Conservation (phyloP, 2,329 filamentous ascomycete species). For the Colletotrichum sp. region DNA sequence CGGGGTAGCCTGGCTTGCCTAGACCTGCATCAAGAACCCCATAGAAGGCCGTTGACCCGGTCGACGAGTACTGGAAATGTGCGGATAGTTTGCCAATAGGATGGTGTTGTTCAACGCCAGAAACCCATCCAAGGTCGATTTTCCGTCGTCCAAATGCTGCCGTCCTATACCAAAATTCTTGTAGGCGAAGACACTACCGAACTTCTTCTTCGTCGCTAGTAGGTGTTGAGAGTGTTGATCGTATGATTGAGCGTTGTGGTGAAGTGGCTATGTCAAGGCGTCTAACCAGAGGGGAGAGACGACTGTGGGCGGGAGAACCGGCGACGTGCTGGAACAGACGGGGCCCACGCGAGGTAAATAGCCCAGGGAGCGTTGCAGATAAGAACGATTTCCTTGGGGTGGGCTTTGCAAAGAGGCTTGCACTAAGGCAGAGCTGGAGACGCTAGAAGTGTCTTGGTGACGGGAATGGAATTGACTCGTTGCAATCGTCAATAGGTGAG, state of each 20-base stretch:
- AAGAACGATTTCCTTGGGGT: background rate
- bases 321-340: background rate
- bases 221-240: background rate
- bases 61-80: background rate
- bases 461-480: slow-evolving; percentile 23
- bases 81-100: background rate
- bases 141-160: background rate
- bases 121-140: background rate
- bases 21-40: background rate
- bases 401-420: slow-evolving; percentile 9
- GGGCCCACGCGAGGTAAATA: slow-evolving; percentile 17
- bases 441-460: slow-evolving; percentile 22
- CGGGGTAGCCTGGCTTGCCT: background rate
- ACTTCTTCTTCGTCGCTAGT: background rate
- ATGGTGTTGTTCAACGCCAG: background rate
- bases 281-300: background rate
- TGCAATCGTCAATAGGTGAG: slow-evolving; percentile 13
- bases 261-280: background rate
- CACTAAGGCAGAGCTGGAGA: slow-evolving; percentile 7
- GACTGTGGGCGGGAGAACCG: background rate
- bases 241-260: background rate
- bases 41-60: background rate
- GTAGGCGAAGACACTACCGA: background rate
- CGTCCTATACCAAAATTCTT: background rate
- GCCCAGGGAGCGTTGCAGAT: slow-evolving; percentile 11